Conservation (phyloP, 192 early-diverging fungal species). For the Piromyces sp. region DNA sequence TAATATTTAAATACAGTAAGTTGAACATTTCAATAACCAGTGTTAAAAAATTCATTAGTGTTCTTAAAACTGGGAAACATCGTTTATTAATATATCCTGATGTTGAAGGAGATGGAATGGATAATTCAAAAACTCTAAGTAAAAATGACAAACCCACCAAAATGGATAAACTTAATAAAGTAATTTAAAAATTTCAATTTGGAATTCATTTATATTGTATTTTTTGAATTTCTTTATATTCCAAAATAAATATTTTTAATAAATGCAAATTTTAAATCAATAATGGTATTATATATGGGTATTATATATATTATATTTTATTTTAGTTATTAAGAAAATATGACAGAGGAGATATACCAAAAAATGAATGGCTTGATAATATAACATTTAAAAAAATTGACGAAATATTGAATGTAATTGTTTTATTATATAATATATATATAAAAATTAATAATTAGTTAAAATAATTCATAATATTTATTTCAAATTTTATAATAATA, state of each 20-base stretch:
- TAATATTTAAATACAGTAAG: no score
- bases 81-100: constrained; percentile 31
- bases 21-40: no score
- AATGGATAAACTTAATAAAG: constrained; percentile 76
- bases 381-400: constrained; percentile 78
- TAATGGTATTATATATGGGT: no score
- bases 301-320: no score
- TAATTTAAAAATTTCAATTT: not conserved
- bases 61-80: constrained; percentile 70
- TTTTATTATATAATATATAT: not conserved
- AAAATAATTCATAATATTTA: no score
- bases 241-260: no score
- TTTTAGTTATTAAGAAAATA: constrained; percentile 63
- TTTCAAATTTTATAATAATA: not conserved
- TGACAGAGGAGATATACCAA: constrained; percentile 72
- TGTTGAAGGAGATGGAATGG: not conserved
- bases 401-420: constrained; percentile 47
- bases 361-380: constrained; percentile 83
- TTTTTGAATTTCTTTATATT: no score
- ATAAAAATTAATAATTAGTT: not conserved
- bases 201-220: not conserved
- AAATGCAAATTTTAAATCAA: no score
- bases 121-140: constrained; percentile 10
- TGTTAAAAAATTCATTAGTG: no score
- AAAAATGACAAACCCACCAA: constrained; percentile 34